Percentiles rank a stretch among this genome's conserved stretches.
phyloP scores from a whole-genome alignment of 140 eudicot species.

The Anethum foeniculum region DNA sequence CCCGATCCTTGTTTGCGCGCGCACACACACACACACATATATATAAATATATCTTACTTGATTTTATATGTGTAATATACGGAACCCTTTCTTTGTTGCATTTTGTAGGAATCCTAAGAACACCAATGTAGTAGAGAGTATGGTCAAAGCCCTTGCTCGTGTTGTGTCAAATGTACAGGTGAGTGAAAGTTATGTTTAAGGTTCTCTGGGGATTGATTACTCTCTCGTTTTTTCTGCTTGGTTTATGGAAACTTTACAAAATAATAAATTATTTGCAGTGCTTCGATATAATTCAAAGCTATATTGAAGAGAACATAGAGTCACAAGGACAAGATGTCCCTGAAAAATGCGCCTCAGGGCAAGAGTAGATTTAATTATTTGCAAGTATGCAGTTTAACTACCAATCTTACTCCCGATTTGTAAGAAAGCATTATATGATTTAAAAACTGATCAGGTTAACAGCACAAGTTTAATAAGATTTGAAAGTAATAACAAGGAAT shows the following conservation, averaged over 20 bases:
- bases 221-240: not conserved
- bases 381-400: not conserved
- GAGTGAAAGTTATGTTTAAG: slow-evolving; percentile 24
- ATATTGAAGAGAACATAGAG: not conserved
- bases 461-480: not conserved
- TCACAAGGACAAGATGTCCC: not conserved
- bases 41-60: not conserved
- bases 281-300: not conserved
- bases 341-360: not conserved
- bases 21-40: too few relatives aligned
- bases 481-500: not conserved
- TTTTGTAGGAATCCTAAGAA: slow-evolving; percentile 84
- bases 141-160: slow-evolving; percentile 97
- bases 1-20: not conserved
- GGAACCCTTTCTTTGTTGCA: slow-evolving; percentile 11
- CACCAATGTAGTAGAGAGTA: slow-evolving; percentile 89
- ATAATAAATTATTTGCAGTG: not conserved
- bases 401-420: not conserved
- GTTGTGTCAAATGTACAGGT: slow-evolving; percentile 91
- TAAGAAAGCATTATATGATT: not conserved
- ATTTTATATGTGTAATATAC: slow-evolving; percentile 3
- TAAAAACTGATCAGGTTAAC: not conserved
- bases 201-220: not conserved
- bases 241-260: not conserved
- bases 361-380: not conserved